Conservation (phyloP, 202 grass and related monocot genomes). For the Panicum hallii region DNA sequence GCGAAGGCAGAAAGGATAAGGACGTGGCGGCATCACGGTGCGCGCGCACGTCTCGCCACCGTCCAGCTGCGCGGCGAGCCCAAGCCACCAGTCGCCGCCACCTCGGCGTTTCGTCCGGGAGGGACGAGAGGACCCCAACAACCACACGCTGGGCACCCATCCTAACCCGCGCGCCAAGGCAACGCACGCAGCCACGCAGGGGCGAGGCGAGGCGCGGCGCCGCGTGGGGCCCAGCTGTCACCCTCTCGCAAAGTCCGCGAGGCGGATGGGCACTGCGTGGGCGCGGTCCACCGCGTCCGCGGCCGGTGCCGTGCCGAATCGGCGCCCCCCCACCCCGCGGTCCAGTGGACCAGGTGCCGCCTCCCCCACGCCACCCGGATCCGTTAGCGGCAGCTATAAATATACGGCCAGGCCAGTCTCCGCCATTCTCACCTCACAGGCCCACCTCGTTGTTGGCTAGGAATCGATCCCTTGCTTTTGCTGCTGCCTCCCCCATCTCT, state of each 20-base stretch:
- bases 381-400: slow-evolving; percentile 31
- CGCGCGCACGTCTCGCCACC: neutral
- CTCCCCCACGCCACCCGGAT: neutral
- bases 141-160: neutral
- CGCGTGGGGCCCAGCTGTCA: slow-evolving; percentile 21
- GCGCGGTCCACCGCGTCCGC: slow-evolving; percentile 26
- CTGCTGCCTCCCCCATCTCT: neutral
- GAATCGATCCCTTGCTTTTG: neutral
- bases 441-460: neutral
- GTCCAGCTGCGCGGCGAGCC: neutral
- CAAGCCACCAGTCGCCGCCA: neutral
- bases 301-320: slow-evolving; percentile 20
- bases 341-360: slow-evolving; percentile 37
- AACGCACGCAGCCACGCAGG: too few species aligned
- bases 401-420: neutral
- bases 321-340: neutral
- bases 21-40: neutral
- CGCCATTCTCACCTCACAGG: too few species aligned
- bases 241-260: neutral
- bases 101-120: neutral
- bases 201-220: neutral
- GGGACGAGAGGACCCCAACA: too few species aligned
- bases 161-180: neutral
- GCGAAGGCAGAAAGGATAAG: neutral
- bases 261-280: neutral